phyloP scores from a whole-genome alignment of 345 rosid species.

The Arabidopsis thaliana region TAIR10.1 NC_003074.8:18249501-18250000 shows the following conservation, averaged over 20 bases:
- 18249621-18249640: slow-evolving; percentile 14
- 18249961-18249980: slow-evolving; percentile 50
- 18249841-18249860: slow-evolving; percentile 65
- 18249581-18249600: slow-evolving; percentile 11
- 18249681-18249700: slow-evolving; percentile 20
- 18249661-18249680: slow-evolving; percentile 20
- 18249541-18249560: not conserved
- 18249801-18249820: slow-evolving; percentile 11
- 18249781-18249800: slow-evolving; percentile 5
- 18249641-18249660: slow-evolving; percentile 11
- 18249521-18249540: not conserved
- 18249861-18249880: slow-evolving; percentile 46
- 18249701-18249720: slow-evolving; percentile 42
- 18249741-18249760: slow-evolving; percentile 1
- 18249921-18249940: slow-evolving; percentile 22
- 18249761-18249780: slow-evolving; percentile 24
- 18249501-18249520: not conserved
- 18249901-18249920: slow-evolving; percentile 20
- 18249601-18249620: slow-evolving; percentile 26
- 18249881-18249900: slow-evolving; percentile 4
- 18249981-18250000: slow-evolving; percentile 51
- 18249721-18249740: slow-evolving; percentile 31
- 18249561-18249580: not conserved
- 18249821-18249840: not conserved
- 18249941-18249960: not conserved